Evolutionary conservation across 345 rosid species (phyloP).

Genomic region (Pugionium dolabratum): DNA sequence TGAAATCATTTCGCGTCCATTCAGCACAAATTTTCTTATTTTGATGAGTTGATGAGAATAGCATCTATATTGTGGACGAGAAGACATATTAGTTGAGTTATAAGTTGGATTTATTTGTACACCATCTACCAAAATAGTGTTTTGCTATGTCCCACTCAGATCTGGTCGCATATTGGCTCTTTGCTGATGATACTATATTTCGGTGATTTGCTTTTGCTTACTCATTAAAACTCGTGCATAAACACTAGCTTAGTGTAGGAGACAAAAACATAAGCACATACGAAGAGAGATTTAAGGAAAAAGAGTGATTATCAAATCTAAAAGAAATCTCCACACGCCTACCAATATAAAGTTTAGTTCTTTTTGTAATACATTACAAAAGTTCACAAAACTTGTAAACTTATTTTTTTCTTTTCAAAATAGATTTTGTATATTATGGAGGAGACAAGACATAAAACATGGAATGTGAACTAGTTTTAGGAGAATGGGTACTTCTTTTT

Average conservation of each 20-base stretch:
- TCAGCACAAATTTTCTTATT: too few species aligned
- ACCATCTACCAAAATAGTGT: constrained; percentile 1
- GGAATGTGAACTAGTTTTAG: constrained; percentile 32
- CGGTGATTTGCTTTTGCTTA: constrained; percentile 15
- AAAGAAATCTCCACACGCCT: constrained; percentile 1
- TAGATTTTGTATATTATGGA: not conserved
- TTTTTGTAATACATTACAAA: too few species aligned
- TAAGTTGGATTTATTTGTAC: not conserved
- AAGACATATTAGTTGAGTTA: not conserved
- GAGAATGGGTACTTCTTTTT: constrained; percentile 44
- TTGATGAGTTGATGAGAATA: too few species aligned
- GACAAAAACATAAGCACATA: constrained; percentile 19
- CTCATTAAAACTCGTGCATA: constrained; percentile 14
- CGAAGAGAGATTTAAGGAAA: constrained; percentile 25
- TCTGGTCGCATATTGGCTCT: constrained; percentile 20
- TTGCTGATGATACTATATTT: constrained; percentile 14
- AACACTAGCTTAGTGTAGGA: constrained; percentile 17
- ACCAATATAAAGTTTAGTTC: not conserved
- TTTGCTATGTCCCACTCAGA: constrained; percentile 24
- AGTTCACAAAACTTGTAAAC: not conserved
- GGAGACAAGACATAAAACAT: constrained; percentile 40
- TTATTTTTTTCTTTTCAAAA: not conserved
- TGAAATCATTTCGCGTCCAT: too few species aligned
- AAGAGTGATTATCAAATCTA: not conserved
- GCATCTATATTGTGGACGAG: not conserved